phyloP scores from a whole-genome alignment of 2,329 filamentous ascomycete genomes.

The Neonectria ditissima region DNA sequence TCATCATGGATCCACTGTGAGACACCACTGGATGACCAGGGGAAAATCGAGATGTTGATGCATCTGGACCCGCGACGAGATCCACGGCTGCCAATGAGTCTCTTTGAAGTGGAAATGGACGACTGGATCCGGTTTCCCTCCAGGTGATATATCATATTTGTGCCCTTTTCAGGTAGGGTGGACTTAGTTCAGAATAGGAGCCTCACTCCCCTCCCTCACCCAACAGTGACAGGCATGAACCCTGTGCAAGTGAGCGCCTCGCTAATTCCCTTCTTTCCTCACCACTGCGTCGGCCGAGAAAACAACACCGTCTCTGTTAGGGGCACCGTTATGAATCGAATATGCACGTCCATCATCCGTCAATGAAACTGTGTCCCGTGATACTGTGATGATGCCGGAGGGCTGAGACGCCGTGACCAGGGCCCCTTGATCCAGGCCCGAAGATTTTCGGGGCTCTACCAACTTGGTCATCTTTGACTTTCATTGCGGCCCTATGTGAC shows the following conservation, averaged over 20 bases:
- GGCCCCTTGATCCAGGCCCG: conserved; percentile 23
- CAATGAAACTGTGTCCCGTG: conserved; percentile 39
- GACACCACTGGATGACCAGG: conserved; percentile 18
- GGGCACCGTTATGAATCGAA: conserved; percentile 37
- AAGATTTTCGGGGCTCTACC: conserved; percentile 22
- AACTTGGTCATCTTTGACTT: conserved; percentile 11
- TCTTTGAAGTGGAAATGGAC: conserved; percentile 33
- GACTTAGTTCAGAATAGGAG: conserved; percentile 36
- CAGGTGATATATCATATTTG: conserved; percentile 40
- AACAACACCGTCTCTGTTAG: conserved; percentile 44
- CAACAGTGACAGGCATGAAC: conserved; percentile 19
- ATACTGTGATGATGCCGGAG: conserved; percentile 36
- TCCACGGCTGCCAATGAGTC: conserved; percentile 39
- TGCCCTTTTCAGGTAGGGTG: conserved; percentile 31
- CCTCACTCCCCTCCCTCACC: conserved; percentile 25
- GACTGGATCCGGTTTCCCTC: conserved; percentile 28
- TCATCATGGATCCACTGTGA: conserved; percentile 10
- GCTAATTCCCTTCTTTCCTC: conserved; percentile 41
- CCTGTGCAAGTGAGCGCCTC: conserved; percentile 24
- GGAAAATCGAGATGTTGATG: conserved; percentile 42
- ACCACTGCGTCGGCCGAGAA: conserved; percentile 40
- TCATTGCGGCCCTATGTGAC: not conserved
- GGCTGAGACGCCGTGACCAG: conserved; percentile 33
- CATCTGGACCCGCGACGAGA: conserved; percentile 34
- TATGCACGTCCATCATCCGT: conserved; percentile 29